Base-by-base conservation (phyloP, 164 flowering plant genomes). In the Saururus chinensis region DNA sequence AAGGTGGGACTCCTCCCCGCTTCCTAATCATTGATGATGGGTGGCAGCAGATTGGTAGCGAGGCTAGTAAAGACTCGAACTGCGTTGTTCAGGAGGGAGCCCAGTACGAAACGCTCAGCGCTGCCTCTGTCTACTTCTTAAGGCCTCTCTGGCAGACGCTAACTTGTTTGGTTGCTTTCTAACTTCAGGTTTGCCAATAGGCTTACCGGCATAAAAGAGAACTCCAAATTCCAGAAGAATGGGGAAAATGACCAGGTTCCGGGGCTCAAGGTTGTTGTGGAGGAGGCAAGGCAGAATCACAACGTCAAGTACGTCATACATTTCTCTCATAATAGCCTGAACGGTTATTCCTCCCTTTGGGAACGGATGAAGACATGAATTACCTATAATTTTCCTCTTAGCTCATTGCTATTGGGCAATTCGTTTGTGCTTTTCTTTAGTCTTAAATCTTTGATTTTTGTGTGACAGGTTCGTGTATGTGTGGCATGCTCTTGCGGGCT, bases 401-500 rank as follows among this genome's bases (percentile, higher is more conserved):
- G n/a, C n/a, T n/a, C n/a, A n/a, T n/a, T n/a, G n/a, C n/a, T n/a
- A n/a, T n/a, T n/a, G n/a, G n/a, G n/a, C n/a, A n/a, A n/a, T n/a
- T n/a, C n/a, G n/a, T n/a, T n/a, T n/a, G n/a, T n/a, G n/a, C n/a
- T n/a, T n/a, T n/a, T n/a, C n/a, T n/a, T 30, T 30, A 2, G 2
- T 30, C 6, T 30, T 30, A 2, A 30, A 30, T 30, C 37, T 17
- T 19, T 35, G 37, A 16, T 40, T 19, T 40, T n/a, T 37, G 22
- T 22, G 2, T 23, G 3, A 48, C 82, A 93, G 97, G 81, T 76
- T 62, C 71, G 96, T 90, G 13, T 93, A 88, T 53, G 95, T 80
- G 13, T 93, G 98, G 98, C 98, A 93, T 78, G 98, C 98, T 53
- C 68, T 93, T 22, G 95, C 89, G 16, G 98, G 98, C 52, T 93